Conservation (phyloP, 129 eudicot species). For the Heracleum sosnowskyi region DNA sequence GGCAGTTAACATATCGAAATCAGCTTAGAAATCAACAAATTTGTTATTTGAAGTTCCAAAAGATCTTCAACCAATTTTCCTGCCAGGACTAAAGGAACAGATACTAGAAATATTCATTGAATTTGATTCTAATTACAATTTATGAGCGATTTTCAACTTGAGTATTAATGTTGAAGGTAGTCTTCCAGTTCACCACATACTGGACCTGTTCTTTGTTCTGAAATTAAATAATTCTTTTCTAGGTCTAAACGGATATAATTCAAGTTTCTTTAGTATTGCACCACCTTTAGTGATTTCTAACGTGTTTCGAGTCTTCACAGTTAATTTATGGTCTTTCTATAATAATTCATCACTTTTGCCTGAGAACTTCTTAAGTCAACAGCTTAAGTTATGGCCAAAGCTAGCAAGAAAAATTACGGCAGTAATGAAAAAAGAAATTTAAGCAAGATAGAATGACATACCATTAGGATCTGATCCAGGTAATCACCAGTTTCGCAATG, state of each 20-base stretch:
- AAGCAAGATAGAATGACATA: conserved; percentile 13
- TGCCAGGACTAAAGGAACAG: neutral
- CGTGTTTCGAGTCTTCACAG: neutral
- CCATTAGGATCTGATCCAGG: conserved; percentile 41
- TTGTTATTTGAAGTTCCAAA: neutral
- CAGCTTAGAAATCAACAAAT: neutral
- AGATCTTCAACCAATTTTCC: neutral
- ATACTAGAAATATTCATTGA: no score
- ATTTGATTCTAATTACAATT: neutral
- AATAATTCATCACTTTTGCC: neutral
- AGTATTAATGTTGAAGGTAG: no score
- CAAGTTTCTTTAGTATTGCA: neutral
- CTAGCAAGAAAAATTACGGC: neutral
- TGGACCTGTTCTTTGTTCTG: no score
- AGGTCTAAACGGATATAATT: neutral
- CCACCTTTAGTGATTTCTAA: neutral
- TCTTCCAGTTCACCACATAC: no score
- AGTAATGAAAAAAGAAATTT: neutral
- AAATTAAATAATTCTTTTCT: no score
- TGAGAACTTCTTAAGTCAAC: neutral
- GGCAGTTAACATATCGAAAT: neutral
- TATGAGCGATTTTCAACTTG: neutral
- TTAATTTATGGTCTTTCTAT: neutral
- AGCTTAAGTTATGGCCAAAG: neutral
- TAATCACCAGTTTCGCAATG: conserved; percentile 11